Evolutionary conservation across 495 filamentous ascomycete species (phyloP).

Genomic region (Penicillium desertorum): DNA sequence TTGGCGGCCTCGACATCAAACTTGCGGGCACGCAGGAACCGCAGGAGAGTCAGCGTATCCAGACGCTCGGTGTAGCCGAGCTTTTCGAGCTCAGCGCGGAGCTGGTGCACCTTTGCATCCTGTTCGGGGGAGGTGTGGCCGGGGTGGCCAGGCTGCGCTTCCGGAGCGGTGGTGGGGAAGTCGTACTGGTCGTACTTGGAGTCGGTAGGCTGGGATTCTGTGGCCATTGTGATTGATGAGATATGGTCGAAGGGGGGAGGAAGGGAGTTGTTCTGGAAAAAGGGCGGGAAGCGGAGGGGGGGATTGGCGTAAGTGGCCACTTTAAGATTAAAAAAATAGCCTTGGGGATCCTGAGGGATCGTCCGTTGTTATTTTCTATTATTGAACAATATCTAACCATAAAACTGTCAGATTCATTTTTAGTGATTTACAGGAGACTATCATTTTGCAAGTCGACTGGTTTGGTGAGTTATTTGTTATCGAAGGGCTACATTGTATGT

Average conservation of each 20-base stretch:
- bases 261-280: constrained; percentile 14
- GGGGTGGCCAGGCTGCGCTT: constrained; percentile 72
- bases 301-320: constrained; percentile 27
- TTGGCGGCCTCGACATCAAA: constrained; percentile 84
- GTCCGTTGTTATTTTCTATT: neutral
- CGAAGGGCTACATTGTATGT: neutral
- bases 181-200: constrained; percentile 96
- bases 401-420: neutral
- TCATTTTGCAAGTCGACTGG: neutral
- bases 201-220: constrained; percentile 55
- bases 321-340: constrained; percentile 11
- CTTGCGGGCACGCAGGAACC: constrained; percentile 91
- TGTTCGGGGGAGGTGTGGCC: constrained; percentile 85
- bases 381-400: neutral
- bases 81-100: constrained; percentile 80
- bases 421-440: neutral
- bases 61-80: constrained; percentile 80
- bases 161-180: constrained; percentile 76
- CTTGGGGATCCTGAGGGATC: constrained; percentile 2
- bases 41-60: constrained; percentile 86
- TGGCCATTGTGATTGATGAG: constrained; percentile 39
- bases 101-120: constrained; percentile 83
- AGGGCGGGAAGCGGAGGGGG: constrained; percentile 25
- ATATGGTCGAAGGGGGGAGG: constrained; percentile 14
- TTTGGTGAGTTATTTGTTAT: neutral